Base-by-base conservation (phyloP, 2,329 filamentous ascomycete genomes). In the Xylaria multiplex region DNA sequence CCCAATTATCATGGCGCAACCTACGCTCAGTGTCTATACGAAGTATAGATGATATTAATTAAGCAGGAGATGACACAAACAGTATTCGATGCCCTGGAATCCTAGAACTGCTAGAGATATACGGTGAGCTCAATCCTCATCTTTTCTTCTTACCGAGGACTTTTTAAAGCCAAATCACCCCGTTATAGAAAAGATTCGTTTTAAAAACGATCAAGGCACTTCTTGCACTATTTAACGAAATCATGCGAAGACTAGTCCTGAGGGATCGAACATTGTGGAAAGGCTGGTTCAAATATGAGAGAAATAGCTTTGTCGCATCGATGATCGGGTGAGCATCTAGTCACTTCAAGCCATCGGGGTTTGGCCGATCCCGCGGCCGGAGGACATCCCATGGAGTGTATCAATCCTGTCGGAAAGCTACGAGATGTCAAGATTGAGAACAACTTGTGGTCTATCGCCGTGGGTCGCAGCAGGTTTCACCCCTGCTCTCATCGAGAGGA, bases 281-380 rank as follows among this genome's bases (percentile, higher is more conserved):
- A 35, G 50, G 22, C 27, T 5, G 5, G n/a, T 30, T n/a, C 19
- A 55, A 43, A 1, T 42, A 64, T 4, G 52, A 42, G n/a, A 27
- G 48, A 27, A 50, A 32, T 40, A 19, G 22, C 7, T 72, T 67
- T 30, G 2, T 62, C 19, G 9, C 64, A 32, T 58, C 60, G 6
- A 69, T 69, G 66, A 68, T 71, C 2, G 68, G 70, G 68, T 32
- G 3, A 45, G 50, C 2, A 72, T 71, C 53, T 62, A 64, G 57
- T 67, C 65, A 3, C 69, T 71, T 27, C 40, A 67, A 45, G 37
- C 56, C 16, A 40, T 53, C 3, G 65, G 55, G 9, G 50, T 71
- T 46, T 70, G 68, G 70, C 70, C 70, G 3, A 60, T 72, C 49
- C 69, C 69, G 0, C 43, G 68, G 7, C 61, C 66, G 9, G 30